Percentiles rank a stretch among this genome's conserved stretches.
Conservation (phyloP, 331 rosid species). For the Malus hybrid region DNA sequence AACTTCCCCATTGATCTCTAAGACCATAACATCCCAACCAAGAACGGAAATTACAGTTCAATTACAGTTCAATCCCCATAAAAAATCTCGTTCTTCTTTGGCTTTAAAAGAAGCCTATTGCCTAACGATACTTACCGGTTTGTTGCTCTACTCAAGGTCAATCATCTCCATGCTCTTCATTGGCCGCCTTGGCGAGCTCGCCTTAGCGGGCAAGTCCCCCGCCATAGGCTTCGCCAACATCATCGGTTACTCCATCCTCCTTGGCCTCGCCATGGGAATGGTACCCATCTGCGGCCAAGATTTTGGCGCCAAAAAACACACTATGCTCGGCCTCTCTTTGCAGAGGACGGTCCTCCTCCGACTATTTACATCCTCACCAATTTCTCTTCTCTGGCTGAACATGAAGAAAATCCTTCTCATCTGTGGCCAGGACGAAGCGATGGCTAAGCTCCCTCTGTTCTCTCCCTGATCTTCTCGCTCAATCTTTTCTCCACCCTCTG, state of each 20-base stretch:
- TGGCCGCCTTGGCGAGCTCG: slow-evolving; percentile 64
- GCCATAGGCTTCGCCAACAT: slow-evolving; percentile 87
- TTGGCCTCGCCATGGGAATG: slow-evolving; percentile 89
- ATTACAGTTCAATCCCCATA: background rate
- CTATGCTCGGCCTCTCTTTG: slow-evolving; percentile 55
- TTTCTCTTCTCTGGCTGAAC: slow-evolving; percentile 71
- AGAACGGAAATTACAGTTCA: background rate
- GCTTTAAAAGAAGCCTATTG: slow-evolving; percentile 39
- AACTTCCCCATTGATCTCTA: slow-evolving; percentile 29
- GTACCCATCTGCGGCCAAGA: slow-evolving; percentile 92
- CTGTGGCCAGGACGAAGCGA: slow-evolving; percentile 55
- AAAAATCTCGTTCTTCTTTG: slow-evolving; percentile 24
- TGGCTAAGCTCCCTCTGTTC: slow-evolving; percentile 75
- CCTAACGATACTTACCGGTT: slow-evolving; percentile 78
- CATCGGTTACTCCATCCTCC: slow-evolving; percentile 87
- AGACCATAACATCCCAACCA: slow-evolving; percentile 7
- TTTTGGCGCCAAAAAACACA: slow-evolving; percentile 61
- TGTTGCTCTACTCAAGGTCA: slow-evolving; percentile 74
- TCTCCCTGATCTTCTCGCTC: slow-evolving; percentile 81
- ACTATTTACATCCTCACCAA: slow-evolving; percentile 47
- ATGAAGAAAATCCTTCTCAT: slow-evolving; percentile 54
- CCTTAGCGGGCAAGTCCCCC: slow-evolving; percentile 76
- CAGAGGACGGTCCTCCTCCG: slow-evolving; percentile 66
- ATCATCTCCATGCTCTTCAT: slow-evolving; percentile 94
- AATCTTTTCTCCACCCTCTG: slow-evolving; percentile 75